These are phyloP conservation scores for Adiantum capillusveneris DNA, from an alignment of 75 land plant species.

Conservation along the genomic window DNA sequence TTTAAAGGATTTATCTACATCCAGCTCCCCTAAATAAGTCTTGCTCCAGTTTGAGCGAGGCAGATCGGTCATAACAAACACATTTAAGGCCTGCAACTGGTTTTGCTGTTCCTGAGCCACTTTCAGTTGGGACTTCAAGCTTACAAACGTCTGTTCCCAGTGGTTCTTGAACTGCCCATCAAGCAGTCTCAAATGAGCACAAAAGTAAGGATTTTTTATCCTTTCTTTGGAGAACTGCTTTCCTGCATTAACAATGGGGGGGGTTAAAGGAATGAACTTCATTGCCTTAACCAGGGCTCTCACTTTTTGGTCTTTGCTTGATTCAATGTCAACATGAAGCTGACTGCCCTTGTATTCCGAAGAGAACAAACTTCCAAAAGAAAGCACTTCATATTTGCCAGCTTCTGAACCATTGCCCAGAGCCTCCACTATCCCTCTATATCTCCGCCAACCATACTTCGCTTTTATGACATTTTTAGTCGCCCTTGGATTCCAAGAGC, in stretches of 20 bases:
- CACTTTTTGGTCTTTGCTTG: slow-evolving; percentile 34
- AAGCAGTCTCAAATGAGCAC: slow-evolving; percentile 75
- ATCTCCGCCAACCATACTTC: slow-evolving; percentile 33
- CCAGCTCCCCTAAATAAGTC: slow-evolving; percentile 53
- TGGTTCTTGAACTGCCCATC: slow-evolving; percentile 97
- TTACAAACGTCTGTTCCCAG: slow-evolving; percentile 61
- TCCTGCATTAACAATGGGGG: slow-evolving; percentile 50
- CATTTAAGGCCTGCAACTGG: slow-evolving; percentile 19
- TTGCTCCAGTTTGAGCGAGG: slow-evolving; percentile 65
- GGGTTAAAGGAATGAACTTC: slow-evolving; percentile 60
- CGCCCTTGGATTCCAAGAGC: too few species aligned
- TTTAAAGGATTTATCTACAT: slow-evolving; percentile 30
- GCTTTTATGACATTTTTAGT: slow-evolving; percentile 50
- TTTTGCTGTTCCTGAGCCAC: slow-evolving; percentile 12
- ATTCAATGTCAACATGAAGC: slow-evolving; percentile 58
- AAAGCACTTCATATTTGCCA: slow-evolving; percentile 38
- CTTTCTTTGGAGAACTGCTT: slow-evolving; percentile 32
- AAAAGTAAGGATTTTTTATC: slow-evolving; percentile 55
- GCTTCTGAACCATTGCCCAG: slow-evolving; percentile 63
- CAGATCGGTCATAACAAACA: slow-evolving; percentile 93
- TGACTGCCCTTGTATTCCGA: slow-evolving; percentile 62
- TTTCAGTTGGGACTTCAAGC: slow-evolving; percentile 39
- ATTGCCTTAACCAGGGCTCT: slow-evolving; percentile 35
- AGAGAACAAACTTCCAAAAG: slow-evolving; percentile 81
- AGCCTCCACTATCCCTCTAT: slow-evolving; percentile 41